Percentiles rank a stretch among this genome's conserved stretches.
These are phyloP conservation scores for Carnegiea gigantea DNA, from an alignment of 179 eudicot species.

Conservation along the genomic window DNA sequence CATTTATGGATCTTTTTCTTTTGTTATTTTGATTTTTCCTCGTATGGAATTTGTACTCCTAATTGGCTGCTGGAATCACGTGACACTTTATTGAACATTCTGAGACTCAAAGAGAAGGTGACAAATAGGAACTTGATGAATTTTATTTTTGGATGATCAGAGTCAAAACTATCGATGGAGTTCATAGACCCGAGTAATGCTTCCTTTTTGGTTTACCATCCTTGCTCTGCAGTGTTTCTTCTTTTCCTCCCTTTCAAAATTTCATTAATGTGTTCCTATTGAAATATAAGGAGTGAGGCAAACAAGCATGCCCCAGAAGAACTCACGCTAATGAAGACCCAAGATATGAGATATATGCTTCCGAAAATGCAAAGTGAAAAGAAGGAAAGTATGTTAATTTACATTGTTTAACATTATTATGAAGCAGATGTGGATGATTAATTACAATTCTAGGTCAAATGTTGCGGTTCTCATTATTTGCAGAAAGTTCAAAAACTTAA, in stretches of 20 bases:
- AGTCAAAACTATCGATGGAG: conserved; percentile 59
- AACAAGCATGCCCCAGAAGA: conserved; percentile 70
- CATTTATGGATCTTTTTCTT: no score
- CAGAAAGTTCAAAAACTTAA: conserved; percentile 80
- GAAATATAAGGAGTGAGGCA: conserved; percentile 51
- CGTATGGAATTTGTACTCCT: background rate
- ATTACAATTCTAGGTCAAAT: background rate
- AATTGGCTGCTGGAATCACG: background rate
- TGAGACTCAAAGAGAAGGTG: conserved; percentile 79
- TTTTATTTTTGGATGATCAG: conserved; percentile 75
- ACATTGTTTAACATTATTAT: background rate
- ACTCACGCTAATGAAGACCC: conserved; percentile 80
- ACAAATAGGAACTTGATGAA: conserved; percentile 74
- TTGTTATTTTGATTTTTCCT: no score
- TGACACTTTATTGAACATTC: conserved; percentile 11
- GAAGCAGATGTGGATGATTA: background rate
- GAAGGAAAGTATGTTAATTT: conserved; percentile 41
- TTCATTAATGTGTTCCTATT: background rate
- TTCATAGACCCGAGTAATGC: conserved; percentile 64
- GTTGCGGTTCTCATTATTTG: conserved; percentile 5
- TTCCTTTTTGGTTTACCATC: background rate
- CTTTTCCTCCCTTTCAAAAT: background rate
- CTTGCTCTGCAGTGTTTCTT: background rate
- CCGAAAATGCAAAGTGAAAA: conserved; percentile 83
- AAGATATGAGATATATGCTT: conserved; percentile 69